Conservation (phyloP, 371 early-diverging fungal genomes). For the Rhizomucor pusillus region DNA sequence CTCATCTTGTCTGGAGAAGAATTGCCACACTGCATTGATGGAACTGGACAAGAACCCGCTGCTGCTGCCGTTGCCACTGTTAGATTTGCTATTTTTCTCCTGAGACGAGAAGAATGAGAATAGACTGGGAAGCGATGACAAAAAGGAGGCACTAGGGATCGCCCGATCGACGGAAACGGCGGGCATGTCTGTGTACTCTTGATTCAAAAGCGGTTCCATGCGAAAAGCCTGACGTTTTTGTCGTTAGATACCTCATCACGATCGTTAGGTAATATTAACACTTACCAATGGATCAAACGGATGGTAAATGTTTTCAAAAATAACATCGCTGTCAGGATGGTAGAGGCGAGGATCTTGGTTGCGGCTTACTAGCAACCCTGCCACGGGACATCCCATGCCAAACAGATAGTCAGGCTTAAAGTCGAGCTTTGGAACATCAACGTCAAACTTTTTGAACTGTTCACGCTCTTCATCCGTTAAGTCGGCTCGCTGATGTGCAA, state of each 20-base stretch:
- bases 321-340: slow-evolving; percentile 41
- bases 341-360: slow-evolving; percentile 53
- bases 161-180: slow-evolving; percentile 41
- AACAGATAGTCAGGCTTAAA: slow-evolving; percentile 58
- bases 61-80: neutral
- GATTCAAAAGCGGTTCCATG: slow-evolving; percentile 41
- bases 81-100: neutral
- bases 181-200: slow-evolving; percentile 38
- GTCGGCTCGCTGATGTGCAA: slow-evolving; percentile 41
- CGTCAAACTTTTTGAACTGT: slow-evolving; percentile 31
- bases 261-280: too few species aligned
- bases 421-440: slow-evolving; percentile 46
- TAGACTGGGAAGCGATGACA: slow-evolving; percentile 17
- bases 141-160: slow-evolving; percentile 29
- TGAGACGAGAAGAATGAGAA: slow-evolving; percentile 25
- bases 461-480: slow-evolving; percentile 14
- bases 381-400: slow-evolving; percentile 62
- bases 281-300: slow-evolving; percentile 61
- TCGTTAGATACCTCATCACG: too few species aligned
- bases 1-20: slow-evolving; percentile 6
- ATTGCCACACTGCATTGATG: slow-evolving; percentile 21
- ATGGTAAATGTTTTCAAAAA: slow-evolving; percentile 66
- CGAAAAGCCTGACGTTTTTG: slow-evolving; percentile 49
- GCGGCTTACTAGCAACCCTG: slow-evolving; percentile 58
- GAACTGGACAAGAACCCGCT: slow-evolving; percentile 15